phyloP scores from a whole-genome alignment of 805 yeast species.

The Blastobotrys chiropterorum region DNA sequence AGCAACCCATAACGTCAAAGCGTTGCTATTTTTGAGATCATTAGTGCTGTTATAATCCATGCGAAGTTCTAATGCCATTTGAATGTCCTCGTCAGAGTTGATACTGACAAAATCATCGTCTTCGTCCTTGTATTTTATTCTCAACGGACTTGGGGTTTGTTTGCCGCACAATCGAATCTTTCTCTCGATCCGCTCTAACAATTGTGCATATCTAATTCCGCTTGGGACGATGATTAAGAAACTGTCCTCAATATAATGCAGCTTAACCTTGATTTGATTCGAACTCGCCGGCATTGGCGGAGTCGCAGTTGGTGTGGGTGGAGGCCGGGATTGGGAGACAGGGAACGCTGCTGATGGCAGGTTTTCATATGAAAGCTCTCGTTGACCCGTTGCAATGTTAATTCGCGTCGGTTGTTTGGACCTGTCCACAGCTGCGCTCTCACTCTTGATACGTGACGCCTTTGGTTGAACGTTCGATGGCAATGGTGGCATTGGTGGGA shows the following conservation, averaged over 20 bases:
- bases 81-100: constrained; percentile 83
- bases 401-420: not conserved
- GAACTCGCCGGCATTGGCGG: constrained; percentile 12
- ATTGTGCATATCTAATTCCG: constrained; percentile 43
- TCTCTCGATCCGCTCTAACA: constrained; percentile 52
- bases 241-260: constrained; percentile 34
- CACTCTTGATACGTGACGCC: constrained; percentile 16
- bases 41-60: constrained; percentile 9
- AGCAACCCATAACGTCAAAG: constrained; percentile 21
- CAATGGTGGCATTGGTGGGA: constrained; percentile 13
- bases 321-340: constrained; percentile 23
- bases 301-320: constrained; percentile 20
- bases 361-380: not conserved
- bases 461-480: not conserved
- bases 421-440: constrained; percentile 10
- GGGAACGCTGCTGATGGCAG: constrained; percentile 13
- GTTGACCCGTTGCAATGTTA: constrained; percentile 2
- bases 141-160: constrained; percentile 35
- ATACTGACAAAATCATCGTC: constrained; percentile 90
- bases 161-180: constrained; percentile 52
- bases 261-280: constrained; percentile 28
- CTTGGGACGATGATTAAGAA: constrained; percentile 61
- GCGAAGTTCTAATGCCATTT: constrained; percentile 59
- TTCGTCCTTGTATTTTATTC: constrained; percentile 82
- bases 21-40: constrained; percentile 2